Evolutionary conservation across 768 basidiomycete species (phyloP).

Genomic region (Suillus bovinus): DNA sequence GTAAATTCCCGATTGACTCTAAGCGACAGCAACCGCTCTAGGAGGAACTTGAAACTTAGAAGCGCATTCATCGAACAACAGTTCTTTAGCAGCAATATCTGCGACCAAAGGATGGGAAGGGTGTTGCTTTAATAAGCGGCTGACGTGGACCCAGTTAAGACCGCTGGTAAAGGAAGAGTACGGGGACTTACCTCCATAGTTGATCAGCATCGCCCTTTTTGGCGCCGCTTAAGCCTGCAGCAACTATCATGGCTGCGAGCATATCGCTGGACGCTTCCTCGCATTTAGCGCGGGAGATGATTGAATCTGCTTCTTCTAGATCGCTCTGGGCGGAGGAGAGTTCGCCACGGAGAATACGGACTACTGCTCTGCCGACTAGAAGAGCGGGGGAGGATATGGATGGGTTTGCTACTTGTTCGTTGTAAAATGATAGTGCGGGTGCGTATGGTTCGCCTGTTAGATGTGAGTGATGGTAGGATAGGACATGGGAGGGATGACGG

Average conservation of each 20-base stretch:
- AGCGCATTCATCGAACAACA: constrained; percentile 61
- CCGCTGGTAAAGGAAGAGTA: neutral
- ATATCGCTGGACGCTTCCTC: constrained; percentile 55
- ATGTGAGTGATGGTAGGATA: neutral
- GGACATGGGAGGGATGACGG: neutral
- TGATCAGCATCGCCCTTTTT: constrained; percentile 68
- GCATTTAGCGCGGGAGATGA: constrained; percentile 46
- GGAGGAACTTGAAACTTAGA: constrained; percentile 64
- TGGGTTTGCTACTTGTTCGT: constrained; percentile 81
- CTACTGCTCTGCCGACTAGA: constrained; percentile 77
- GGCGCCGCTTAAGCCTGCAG: constrained; percentile 53
- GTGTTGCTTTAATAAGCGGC: constrained; percentile 48
- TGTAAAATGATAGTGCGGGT: constrained; percentile 63
- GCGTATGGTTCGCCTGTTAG: constrained; percentile 34
- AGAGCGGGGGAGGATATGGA: constrained; percentile 73
- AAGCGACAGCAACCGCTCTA: constrained; percentile 33
- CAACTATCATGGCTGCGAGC: constrained; percentile 66
- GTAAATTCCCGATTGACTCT: neutral
- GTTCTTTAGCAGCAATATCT: constrained; percentile 61
- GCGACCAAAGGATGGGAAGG: constrained; percentile 69
- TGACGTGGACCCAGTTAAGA: constrained; percentile 21
- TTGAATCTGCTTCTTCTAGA: constrained; percentile 60
- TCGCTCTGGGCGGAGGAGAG: constrained; percentile 76
- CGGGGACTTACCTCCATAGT: constrained; percentile 60
- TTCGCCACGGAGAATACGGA: constrained; percentile 76